These are phyloP conservation scores for Lentinula boryana DNA, from an alignment of 768 basidiomycete species.

Conservation along the genomic window DNA sequence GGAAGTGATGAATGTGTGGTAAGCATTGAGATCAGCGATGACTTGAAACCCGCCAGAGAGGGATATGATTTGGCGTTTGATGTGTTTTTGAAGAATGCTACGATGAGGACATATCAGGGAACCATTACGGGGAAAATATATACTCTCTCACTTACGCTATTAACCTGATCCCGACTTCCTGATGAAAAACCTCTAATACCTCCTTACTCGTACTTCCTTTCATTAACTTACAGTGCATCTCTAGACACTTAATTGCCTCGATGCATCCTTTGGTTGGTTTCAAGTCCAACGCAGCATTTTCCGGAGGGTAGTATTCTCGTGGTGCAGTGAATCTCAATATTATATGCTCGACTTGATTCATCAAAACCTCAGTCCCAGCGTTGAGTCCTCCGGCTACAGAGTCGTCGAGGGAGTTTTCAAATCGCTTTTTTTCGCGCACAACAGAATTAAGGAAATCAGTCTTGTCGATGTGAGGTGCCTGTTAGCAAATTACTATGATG, in stretches of 20 bases:
- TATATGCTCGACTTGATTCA: conserved; percentile 97
- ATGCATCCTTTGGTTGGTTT: conserved; percentile 81
- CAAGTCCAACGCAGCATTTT: conserved; percentile 73
- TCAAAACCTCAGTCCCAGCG: conserved; percentile 90
- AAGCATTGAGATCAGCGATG: conserved; percentile 93
- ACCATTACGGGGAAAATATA: neutral
- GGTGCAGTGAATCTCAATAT: conserved; percentile 77
- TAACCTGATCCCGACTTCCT: conserved; percentile 90
- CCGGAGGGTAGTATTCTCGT: conserved; percentile 86
- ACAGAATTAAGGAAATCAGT: conserved; percentile 92
- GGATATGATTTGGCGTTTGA: conserved; percentile 96
- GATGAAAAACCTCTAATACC: conserved; percentile 95
- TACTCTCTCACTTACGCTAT: conserved; percentile 52
- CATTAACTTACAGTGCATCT: conserved; percentile 86
- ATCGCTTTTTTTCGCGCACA: conserved; percentile 94
- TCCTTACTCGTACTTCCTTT: conserved; percentile 94
- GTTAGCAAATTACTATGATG: neutral
- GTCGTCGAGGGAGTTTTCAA: conserved; percentile 89
- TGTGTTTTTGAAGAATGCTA: conserved; percentile 92
- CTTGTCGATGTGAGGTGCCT: conserved; percentile 86
- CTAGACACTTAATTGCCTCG: conserved; percentile 86
- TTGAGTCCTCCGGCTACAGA: conserved; percentile 92
- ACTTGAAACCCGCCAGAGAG: conserved; percentile 91
- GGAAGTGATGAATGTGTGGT: conserved; percentile 82
- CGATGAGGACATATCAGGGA: neutral